These are phyloP conservation scores for Agaricales sp. DNA, from an alignment of 1,284 basidiomycete genomes.

Conservation along the genomic window DNA sequence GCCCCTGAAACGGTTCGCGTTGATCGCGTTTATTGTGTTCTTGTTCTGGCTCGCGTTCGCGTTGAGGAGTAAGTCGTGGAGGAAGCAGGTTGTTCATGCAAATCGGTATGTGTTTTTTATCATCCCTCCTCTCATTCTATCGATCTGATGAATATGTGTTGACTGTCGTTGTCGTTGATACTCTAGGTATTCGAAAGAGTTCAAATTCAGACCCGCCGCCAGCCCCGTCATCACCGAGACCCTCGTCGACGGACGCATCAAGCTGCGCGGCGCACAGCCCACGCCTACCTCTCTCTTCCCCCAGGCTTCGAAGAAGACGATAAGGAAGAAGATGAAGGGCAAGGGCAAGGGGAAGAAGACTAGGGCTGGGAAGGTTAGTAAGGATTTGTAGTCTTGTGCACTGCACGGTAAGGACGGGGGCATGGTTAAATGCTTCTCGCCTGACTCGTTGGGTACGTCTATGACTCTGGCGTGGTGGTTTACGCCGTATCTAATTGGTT, in stretches of 20 bases:
- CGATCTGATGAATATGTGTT: neutral
- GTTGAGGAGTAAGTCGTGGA: constrained; percentile 18
- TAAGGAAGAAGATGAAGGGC: no score
- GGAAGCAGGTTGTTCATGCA: constrained; percentile 34
- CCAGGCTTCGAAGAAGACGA: neutral
- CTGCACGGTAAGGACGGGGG: no score
- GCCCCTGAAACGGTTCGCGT: constrained; percentile 33
- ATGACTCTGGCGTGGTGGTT: no score
- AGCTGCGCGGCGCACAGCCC: constrained; percentile 44
- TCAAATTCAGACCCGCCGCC: constrained; percentile 56
- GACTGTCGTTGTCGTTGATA: neutral
- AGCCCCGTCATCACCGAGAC: constrained; percentile 57
- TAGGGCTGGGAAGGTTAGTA: neutral
- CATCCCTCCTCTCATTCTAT: neutral
- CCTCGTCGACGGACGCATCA: constrained; percentile 44
- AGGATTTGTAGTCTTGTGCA: no score
- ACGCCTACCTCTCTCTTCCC: constrained; percentile 15
- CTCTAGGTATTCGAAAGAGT: constrained; percentile 51
- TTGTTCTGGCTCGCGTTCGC: constrained; percentile 33
- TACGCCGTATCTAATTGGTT: no score
- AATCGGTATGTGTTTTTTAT: constrained; percentile 27
- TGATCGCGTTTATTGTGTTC: constrained; percentile 29
- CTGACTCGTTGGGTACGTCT: no score
- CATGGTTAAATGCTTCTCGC: no score
- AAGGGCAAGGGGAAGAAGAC: neutral